Conservation (phyloP, 1,139 yeast species). For the Blastobotrys persicus region DNA sequence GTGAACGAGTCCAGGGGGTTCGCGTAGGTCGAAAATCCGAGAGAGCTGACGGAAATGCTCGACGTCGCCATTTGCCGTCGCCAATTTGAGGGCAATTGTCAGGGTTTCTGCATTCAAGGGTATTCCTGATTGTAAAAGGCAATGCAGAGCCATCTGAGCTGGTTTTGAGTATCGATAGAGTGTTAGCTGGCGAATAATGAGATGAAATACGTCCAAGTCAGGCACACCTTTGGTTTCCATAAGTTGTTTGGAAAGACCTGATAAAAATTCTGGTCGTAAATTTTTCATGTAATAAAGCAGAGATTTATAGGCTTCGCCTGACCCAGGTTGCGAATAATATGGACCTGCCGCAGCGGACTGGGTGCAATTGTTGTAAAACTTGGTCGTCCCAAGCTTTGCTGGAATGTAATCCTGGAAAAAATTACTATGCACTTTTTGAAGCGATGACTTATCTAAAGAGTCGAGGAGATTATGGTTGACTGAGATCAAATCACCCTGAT, state of each 20-base stretch:
- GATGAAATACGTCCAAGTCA: constrained; percentile 25
- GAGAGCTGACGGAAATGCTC: constrained; percentile 22
- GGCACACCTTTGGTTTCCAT: constrained; percentile 27
- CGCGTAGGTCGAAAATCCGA: constrained; percentile 18
- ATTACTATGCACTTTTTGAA: constrained; percentile 2
- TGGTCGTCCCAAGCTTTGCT: not conserved
- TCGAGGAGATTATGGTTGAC: not conserved
- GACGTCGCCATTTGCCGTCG: constrained; percentile 22
- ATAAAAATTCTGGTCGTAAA: constrained; percentile 8
- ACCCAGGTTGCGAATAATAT: not conserved
- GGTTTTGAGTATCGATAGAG: constrained; percentile 25
- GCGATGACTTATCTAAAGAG: not conserved
- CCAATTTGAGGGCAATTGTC: constrained; percentile 23
- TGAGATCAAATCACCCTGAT: not conserved
- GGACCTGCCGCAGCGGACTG: constrained; percentile 1
- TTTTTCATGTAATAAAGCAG: constrained; percentile 8
- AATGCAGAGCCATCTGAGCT: constrained; percentile 29
- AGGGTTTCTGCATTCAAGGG: constrained; percentile 24
- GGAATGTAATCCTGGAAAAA: constrained; percentile 3
- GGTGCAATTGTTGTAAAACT: not conserved
- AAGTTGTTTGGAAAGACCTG: constrained; percentile 18
- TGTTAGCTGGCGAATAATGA: constrained; percentile 25
- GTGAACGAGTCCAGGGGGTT: not conserved
- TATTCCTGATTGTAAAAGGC: constrained; percentile 24
- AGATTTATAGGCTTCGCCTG: constrained; percentile 5